Evolutionary conservation across 2,329 filamentous ascomycete genomes (phyloP).

Genomic region (Pseudopithomyces chartarum): DNA sequence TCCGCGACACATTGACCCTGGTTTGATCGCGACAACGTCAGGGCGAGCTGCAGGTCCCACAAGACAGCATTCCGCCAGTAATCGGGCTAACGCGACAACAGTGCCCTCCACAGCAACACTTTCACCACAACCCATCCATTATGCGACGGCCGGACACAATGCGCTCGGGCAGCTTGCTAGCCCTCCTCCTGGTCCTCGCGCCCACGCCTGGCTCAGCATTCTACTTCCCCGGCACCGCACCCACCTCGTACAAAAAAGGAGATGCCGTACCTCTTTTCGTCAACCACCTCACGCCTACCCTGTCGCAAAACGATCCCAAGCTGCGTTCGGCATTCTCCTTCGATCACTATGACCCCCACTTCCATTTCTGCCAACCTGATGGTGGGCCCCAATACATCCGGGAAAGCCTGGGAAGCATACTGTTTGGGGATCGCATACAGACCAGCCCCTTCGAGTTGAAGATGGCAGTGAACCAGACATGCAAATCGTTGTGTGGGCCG

Average conservation of each 20-base stretch:
- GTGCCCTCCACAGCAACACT: conserved; percentile 7
- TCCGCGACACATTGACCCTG: background rate
- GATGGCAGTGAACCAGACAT: conserved; percentile 87
- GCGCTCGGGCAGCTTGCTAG: conserved; percentile 30
- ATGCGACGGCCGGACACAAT: conserved; percentile 40
- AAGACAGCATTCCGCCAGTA: background rate
- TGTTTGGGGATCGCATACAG: conserved; percentile 96
- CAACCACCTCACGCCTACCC: conserved; percentile 87
- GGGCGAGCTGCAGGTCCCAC: conserved; percentile 1
- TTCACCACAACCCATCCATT: conserved; percentile 6
- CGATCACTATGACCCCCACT: conserved; percentile 90
- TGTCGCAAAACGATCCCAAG: conserved; percentile 75
- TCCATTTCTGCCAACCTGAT: conserved; percentile 85
- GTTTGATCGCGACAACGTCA: background rate
- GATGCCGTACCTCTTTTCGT: conserved; percentile 86
- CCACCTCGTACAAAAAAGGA: conserved; percentile 83
- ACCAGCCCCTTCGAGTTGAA: conserved; percentile 91
- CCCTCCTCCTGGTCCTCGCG: conserved; percentile 37
- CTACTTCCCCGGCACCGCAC: conserved; percentile 94
- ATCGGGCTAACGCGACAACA: background rate
- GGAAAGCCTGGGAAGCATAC: conserved; percentile 91
- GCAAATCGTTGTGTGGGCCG: conserved; percentile 76
- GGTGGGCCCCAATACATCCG: conserved; percentile 78
- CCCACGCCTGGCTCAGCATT: conserved; percentile 65
- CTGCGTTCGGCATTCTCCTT: conserved; percentile 92